Evolutionary conservation across 2,329 filamentous ascomycete species (phyloP), one percentile per base, ranked within the genome.

Genomic region (Cladosporium sp.): DNA sequence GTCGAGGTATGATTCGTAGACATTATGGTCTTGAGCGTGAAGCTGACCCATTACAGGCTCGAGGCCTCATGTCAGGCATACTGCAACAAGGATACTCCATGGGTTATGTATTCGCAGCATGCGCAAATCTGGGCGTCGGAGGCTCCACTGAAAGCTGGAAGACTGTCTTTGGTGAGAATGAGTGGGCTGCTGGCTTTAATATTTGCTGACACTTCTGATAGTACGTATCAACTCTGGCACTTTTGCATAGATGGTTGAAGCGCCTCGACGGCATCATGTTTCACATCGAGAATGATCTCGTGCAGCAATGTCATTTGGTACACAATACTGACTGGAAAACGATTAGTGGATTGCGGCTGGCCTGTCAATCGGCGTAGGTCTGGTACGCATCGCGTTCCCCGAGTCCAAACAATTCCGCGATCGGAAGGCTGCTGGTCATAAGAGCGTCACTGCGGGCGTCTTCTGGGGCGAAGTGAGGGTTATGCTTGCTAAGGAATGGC

Each of bases 51-150:
- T 31, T 18, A 10, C 12, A 65, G 65, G 88, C 91, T 8, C 85
- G 91, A 75, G 92, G 92, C 71, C 81, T 95, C 44, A 91, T 95
- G 85, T 91, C 89, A 16, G 92, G 91, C 63, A 90, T 95, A 60
- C 79, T 94, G 21, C 92, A 95, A 73, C 91, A 93, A 77, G 92
- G 63, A 5, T 93, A 93, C 75, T 89, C 89, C 0, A 85, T 93
- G 69, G 91, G 91, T 35, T 94, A 94, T 73, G 87, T 95, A 49
- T 83, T 92, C 68, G 91, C 91, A 6, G 91, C 91, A 2, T 90
- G 88, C 72, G 87, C 86, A 72, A 93, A 91, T 69, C 85, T 93
- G 49, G 89, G 89, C 58, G 89, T 93, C 18, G 89, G 90, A 35
- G 89, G 85, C 12, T 80, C 71, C 4, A 80, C 80, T 1, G 81